Percentiles rank a stretch among this genome's conserved stretches.
Evolutionary conservation across 257 asterid genomes (phyloP).

Genomic region (Jacaranda mimosifolia): DNA sequence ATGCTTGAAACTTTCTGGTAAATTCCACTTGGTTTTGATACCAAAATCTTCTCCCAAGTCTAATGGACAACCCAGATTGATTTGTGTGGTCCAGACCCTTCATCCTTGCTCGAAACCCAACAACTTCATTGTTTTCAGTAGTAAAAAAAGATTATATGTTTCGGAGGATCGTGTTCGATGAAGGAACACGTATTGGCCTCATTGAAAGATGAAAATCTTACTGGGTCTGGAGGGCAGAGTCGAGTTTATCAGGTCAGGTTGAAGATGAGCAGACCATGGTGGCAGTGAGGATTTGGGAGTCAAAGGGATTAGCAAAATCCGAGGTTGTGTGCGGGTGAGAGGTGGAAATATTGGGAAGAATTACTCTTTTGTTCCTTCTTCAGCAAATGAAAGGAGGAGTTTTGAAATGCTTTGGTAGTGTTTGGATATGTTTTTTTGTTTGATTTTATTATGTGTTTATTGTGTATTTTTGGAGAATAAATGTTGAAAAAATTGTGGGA

Average conservation of each 20-base stretch:
- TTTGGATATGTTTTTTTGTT: no score
- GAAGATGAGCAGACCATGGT: constrained; percentile 78
- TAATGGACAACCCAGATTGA: constrained; percentile 72
- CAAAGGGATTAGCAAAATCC: constrained; percentile 52
- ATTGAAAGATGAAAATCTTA: constrained; percentile 61
- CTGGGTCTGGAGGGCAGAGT: constrained; percentile 85
- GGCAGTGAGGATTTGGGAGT: no score
- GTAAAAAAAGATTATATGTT: constrained; percentile 64
- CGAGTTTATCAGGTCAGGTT: constrained; percentile 65
- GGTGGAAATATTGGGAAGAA: constrained; percentile 63
- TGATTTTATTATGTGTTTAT: no score
- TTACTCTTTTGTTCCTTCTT: no score
- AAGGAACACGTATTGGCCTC: constrained; percentile 63
- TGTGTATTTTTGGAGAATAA: no score
- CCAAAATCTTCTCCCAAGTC: constrained; percentile 50
- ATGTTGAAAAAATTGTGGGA: no score
- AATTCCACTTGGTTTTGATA: constrained; percentile 68
- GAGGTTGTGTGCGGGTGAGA: constrained; percentile 62
- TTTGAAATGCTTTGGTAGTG: no score
- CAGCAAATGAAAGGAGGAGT: no score
- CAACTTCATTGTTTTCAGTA: constrained; percentile 42
- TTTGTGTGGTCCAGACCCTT: constrained; percentile 68
- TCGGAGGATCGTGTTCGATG: constrained; percentile 59
- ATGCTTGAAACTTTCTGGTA: constrained; percentile 77
- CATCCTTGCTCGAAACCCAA: constrained; percentile 63